phyloP scores from a whole-genome alignment of 257 asterid genomes.

The Cordia subcordata region DNA sequence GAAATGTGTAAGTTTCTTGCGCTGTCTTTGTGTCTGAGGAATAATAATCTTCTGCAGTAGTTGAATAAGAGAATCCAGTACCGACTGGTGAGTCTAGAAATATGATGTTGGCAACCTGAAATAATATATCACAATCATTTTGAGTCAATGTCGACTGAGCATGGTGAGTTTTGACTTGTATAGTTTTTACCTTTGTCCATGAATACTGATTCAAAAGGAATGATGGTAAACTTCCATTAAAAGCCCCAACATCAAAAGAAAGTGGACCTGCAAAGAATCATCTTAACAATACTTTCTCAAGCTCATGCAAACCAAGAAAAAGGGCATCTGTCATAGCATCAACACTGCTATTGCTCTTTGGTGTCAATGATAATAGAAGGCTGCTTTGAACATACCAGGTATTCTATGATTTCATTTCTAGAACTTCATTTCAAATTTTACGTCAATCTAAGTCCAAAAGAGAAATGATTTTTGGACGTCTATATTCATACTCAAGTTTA shows the following conservation, averaged over 20 bases:
- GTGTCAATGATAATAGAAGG: too few relatives aligned
- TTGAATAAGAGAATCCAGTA: constrained; percentile 31
- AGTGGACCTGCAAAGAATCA: constrained; percentile 25
- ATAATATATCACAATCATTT: not conserved
- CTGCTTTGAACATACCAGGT: too few relatives aligned
- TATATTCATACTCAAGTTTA: too few relatives aligned
- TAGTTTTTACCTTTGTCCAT: constrained; percentile 37
- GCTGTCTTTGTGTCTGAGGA: constrained; percentile 18
- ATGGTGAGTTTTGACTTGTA: not conserved
- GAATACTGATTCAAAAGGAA: constrained; percentile 26
- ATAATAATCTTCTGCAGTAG: constrained; percentile 4
- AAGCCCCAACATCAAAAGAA: constrained; percentile 9
- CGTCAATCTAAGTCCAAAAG: too few relatives aligned
- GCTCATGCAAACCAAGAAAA: too few relatives aligned
- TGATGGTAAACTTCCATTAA: constrained; percentile 22
- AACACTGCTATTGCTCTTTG: too few relatives aligned
- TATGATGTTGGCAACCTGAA: constrained; percentile 24
- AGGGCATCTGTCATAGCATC: not conserved
- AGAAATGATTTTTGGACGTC: too few relatives aligned
- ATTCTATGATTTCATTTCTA: too few relatives aligned
- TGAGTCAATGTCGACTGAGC: not conserved
- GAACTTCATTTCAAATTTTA: too few relatives aligned
- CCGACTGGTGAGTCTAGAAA: constrained; percentile 23
- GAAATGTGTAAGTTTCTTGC: constrained; percentile 5
- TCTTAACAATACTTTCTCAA: too few relatives aligned